Conservation (phyloP, 257 asterid genomes). For the Primulina tabacum region DNA sequence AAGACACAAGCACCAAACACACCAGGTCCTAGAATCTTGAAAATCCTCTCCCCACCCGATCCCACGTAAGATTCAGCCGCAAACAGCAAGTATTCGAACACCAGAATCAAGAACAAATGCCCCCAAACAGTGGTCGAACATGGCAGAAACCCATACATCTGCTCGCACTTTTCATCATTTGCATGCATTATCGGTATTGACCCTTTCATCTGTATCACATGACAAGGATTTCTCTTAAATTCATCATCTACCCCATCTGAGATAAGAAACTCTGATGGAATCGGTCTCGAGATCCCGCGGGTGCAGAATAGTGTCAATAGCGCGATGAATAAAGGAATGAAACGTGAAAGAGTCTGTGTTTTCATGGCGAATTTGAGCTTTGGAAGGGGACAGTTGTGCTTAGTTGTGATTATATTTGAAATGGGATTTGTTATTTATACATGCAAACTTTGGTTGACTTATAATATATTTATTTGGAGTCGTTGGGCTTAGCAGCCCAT, state of each 20-base stretch:
- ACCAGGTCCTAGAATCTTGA: conserved; percentile 66
- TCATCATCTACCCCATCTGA: conserved; percentile 24
- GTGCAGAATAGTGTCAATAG: background rate
- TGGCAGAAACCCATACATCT: conserved; percentile 54
- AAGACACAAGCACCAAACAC: conserved; percentile 60
- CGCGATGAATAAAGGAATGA: background rate
- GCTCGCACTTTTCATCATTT: conserved; percentile 27
- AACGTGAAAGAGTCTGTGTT: background rate
- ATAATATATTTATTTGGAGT: background rate
- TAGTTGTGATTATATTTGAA: background rate
- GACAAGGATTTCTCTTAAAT: background rate
- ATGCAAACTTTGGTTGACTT: background rate
- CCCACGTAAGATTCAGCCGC: conserved; percentile 54
- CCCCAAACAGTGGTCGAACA: conserved; percentile 43
- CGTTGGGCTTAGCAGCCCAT: background rate
- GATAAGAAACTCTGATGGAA: background rate
- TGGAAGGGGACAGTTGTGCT: background rate
- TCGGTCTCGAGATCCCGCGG: background rate
- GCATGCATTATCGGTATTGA: background rate
- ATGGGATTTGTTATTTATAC: background rate
- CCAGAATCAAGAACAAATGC: conserved; percentile 47
- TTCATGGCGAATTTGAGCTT: background rate
- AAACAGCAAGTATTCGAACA: conserved; percentile 48
- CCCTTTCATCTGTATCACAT: conserved; percentile 13
- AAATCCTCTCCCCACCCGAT: conserved; percentile 47